phyloP scores from a whole-genome alignment of 169 alveolate genomes.

The Eimeria praecox region DNA sequence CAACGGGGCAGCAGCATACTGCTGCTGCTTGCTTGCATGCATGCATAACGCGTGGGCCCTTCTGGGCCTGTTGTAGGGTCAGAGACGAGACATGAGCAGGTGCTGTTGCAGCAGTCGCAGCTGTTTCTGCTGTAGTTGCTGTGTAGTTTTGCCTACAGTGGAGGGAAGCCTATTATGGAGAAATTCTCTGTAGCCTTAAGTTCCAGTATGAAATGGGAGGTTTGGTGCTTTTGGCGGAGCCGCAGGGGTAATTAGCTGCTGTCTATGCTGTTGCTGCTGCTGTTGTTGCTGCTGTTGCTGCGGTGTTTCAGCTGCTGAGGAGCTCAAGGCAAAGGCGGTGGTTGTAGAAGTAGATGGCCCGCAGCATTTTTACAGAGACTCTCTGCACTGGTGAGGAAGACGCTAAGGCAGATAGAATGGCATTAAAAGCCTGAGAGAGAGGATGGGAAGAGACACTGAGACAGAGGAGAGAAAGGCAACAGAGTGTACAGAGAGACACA shows the following conservation, averaged over 20 bases:
- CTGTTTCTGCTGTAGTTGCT: background rate
- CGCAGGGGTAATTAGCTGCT: background rate
- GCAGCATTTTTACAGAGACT: conserved; percentile 78
- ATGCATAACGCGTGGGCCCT: background rate
- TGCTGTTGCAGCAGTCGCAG: background rate
- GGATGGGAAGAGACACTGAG: background rate
- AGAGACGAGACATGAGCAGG: background rate
- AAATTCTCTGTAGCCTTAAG: background rate
- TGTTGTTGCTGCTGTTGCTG: conserved; percentile 22
- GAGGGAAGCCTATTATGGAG: background rate
- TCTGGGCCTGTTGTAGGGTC: background rate
- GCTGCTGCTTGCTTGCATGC: background rate
- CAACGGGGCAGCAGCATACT: background rate
- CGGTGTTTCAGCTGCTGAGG: conserved; percentile 61
- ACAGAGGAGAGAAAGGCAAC: background rate
- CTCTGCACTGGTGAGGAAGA: conserved; percentile 75
- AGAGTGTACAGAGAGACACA: no score
- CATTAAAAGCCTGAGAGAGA: background rate
- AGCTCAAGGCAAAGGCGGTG: conserved; percentile 53
- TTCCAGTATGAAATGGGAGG: background rate
- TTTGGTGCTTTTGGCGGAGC: background rate
- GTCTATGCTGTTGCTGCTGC: background rate
- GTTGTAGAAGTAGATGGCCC: conserved; percentile 82
- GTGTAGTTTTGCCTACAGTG: background rate
- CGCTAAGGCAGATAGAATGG: background rate